Conservation (phyloP, 768 basidiomycete species). For the Goffeauzyma gilvescens region DNA sequence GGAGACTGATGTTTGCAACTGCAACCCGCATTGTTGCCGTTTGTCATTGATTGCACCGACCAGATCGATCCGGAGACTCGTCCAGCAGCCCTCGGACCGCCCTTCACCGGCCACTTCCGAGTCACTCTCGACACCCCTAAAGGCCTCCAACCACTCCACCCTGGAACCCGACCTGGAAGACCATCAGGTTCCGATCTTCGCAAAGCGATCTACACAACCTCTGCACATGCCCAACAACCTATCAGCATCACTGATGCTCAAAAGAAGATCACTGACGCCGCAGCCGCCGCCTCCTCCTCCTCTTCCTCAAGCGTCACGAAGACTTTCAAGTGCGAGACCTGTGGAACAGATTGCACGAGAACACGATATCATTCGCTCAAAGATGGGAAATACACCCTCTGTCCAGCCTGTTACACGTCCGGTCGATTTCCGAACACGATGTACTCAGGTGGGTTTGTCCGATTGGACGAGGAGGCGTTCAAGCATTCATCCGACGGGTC, state of each 20-base stretch:
- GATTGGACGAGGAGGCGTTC: conserved; percentile 30
- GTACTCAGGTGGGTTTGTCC: conserved; percentile 91
- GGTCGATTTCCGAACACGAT: conserved; percentile 90
- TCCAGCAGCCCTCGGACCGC: conserved; percentile 81
- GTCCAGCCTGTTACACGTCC: conserved; percentile 79
- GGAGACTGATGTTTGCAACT: too few species aligned
- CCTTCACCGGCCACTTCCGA: conserved; percentile 97
- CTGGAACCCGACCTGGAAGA: conserved; percentile 36
- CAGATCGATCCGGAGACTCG: conserved; percentile 94
- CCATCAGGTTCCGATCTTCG: conserved; percentile 65
- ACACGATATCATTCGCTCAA: conserved; percentile 84
- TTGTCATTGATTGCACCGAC: not conserved
- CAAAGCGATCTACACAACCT: conserved; percentile 70
- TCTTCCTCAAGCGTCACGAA: not conserved
- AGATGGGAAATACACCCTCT: conserved; percentile 76
- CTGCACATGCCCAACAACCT: conserved; percentile 48
- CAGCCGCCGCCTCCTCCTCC: conserved; percentile 32
- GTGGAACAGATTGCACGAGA: conserved; percentile 76
- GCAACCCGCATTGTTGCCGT: too few species aligned
- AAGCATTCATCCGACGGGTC: conserved; percentile 39
- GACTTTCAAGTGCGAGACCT: conserved; percentile 68
- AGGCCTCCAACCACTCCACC: conserved; percentile 69
- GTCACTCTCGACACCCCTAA: conserved; percentile 92
- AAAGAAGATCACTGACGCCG: conserved; percentile 34
- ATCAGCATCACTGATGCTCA: conserved; percentile 51